phyloP scores from a whole-genome alignment of 768 basidiomycete species.

The Fibroporia radiculosa region DNA sequence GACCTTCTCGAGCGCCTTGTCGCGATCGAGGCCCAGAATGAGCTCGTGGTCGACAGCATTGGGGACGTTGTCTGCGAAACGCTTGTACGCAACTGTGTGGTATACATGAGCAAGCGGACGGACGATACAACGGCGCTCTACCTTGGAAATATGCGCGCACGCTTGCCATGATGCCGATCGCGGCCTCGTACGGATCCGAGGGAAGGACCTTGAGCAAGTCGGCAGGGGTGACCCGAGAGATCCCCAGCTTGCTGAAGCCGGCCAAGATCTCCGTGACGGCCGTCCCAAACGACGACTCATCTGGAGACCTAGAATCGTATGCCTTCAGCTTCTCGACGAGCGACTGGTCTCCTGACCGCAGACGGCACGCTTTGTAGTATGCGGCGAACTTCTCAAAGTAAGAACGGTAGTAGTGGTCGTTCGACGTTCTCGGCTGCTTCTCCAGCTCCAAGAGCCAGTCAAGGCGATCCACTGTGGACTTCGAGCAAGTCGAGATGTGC shows the following conservation, averaged over 20 bases:
- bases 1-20: constrained; percentile 34
- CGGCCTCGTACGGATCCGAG: constrained; percentile 44
- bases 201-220: constrained; percentile 46
- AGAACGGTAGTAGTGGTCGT: constrained; percentile 16
- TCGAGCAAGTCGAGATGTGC: constrained; percentile 38
- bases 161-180: constrained; percentile 60
- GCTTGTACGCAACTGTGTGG: constrained; percentile 34
- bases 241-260: constrained; percentile 21
- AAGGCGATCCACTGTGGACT: constrained; percentile 32
- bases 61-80: constrained; percentile 36
- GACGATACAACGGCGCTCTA: constrained; percentile 17
- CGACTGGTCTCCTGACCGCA: constrained; percentile 1
- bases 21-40: constrained; percentile 41
- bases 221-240: constrained; percentile 28
- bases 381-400: constrained; percentile 41
- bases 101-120: not conserved
- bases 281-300: constrained; percentile 1
- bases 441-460: constrained; percentile 45
- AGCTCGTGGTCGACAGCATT: constrained; percentile 42
- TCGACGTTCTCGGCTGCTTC: constrained; percentile 19
- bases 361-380: constrained; percentile 33
- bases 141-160: constrained; percentile 74
- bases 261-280: constrained; percentile 28
- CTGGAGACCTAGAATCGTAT: not conserved
- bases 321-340: constrained; percentile 2